Evolutionary conservation across 345 rosid species (phyloP), one percentile per base, ranked within the genome.

Genomic region (Citrus trifoliata): DNA sequence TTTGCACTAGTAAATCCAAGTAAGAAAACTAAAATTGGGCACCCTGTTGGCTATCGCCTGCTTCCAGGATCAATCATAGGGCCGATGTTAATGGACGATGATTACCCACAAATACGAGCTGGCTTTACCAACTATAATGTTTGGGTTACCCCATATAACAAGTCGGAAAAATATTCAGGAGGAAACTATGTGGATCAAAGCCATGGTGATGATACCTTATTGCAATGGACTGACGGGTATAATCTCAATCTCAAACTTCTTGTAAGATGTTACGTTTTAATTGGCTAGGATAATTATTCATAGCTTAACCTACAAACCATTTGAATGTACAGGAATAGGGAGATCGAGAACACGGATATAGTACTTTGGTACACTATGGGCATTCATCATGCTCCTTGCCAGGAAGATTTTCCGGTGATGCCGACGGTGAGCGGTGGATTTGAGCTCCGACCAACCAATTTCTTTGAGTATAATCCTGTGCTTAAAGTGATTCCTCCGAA

Each of bases 101-200:
- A 90, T 65, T 88, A 67, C 21, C 91, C 90, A 0, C 88, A 86
- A 77, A 84, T 89, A 40, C 78, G 94, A 1, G 88, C 73, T 0
- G 87, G 85, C 3, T 90, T 89, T 74, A 82, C 90, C 2, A 87
- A 89, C 18, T 80, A 89, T 60, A 85, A 88, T 30, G 83, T 90
- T 37, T 89, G 92, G 94, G 85, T 89, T 66, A 89, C 90, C 5
- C 89, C 88, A 6, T 88, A 91, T 48, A 89, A 91, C 38, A 87
- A 75, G 79, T 84, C 90, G 0, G 94, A 89, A 65, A 82, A 79
- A 80, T 89, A 90, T 87, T 84, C 88, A 1, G 86, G 86, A 0
- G 91, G 92, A 59, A 18, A 40, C 37, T 87, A 81, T 65, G 84
- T 79, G 13, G 90, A 88, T 65, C 87, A 82, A 55, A 89, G 91